A percentile compares a stretch with the other conserved stretches of the same genome.
These are phyloP conservation scores for Pseudogymnoascus sp. DNA, from an alignment of 2,329 filamentous ascomycete genomes.

Conservation along the genomic window DNA sequence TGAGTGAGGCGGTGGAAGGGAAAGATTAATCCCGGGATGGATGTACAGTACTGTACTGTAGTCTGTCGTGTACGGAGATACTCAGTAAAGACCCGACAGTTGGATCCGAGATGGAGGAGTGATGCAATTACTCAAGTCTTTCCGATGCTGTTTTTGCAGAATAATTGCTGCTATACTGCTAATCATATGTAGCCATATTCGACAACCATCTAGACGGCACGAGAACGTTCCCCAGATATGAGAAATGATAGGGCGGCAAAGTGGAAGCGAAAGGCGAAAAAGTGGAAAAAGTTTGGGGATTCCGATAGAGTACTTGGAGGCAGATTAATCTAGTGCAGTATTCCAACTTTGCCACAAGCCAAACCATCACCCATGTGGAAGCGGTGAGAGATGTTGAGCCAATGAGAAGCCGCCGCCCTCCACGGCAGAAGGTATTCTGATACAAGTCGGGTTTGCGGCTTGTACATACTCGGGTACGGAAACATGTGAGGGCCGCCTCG, in stretches of 20 bases:
- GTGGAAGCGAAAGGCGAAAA: not conserved
- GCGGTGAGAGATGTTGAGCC: not conserved
- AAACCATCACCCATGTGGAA: not conserved
- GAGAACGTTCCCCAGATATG: conserved; percentile 9
- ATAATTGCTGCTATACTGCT: not conserved
- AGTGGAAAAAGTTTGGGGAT: not conserved
- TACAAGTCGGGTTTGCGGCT: not conserved
- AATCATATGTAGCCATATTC: too few relatives aligned
- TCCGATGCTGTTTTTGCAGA: not conserved
- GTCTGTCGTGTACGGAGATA: not conserved
- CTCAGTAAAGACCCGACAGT: not conserved
- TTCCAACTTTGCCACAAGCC: not conserved
- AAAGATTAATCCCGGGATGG: not conserved
- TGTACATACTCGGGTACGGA: too few relatives aligned
- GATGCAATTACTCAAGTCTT: not conserved
- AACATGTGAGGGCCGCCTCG: not conserved
- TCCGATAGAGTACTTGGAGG: not conserved
- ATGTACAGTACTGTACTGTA: too few relatives aligned
- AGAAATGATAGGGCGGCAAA: conserved; percentile 9
- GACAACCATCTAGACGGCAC: not conserved
- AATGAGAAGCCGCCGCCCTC: not conserved
- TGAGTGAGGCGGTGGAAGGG: not conserved
- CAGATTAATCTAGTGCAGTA: too few relatives aligned
- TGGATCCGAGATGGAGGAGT: not conserved
- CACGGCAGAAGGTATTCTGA: not conserved